Base-by-base conservation (phyloP, 2,329 filamentous ascomycete species). In the Pseudophaeomoniella oleicola region DNA sequence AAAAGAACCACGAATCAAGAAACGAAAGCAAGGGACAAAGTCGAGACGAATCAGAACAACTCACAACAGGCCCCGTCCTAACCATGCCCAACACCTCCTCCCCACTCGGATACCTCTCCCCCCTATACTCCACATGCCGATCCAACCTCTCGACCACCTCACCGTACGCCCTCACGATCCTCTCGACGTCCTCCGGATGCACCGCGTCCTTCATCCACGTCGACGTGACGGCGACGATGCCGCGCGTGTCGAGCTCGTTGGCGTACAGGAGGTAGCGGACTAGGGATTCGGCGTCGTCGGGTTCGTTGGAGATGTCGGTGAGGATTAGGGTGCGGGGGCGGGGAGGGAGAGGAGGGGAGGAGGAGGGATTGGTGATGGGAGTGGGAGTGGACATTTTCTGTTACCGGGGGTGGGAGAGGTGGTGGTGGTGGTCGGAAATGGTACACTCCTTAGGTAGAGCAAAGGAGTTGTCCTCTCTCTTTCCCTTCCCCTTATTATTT, bases 111-210 rank as follows among this genome's bases (percentile, higher is more conserved):
- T n/a, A n/a, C 56, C 16, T 50, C 50, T 54, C 63, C 59, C 11
- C 62, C 54, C 38, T 57, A 56, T 32, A 59, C 55, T 39, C 57
- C 37, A 45, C 60, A 42, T 72, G 68, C 3, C 46, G 44, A 38
- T 67, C 66, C 6, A 74, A 52, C 39, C 66, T 72, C 10, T 62
- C 58, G 14, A 59, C 56, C 1, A 60, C 62, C 16, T 57, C 44
- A 2, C 46, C 56, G 41, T 68, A 68, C 3, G 57, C 63, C 32
- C 66, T 49, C 33, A 66, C 38, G 27, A 67, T 63, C 22, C 55
- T 55, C 38, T 55, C 49, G 45, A 68, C 63, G 22, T 63, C 56
- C 38, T 66, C 49, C 5, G 63, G 56, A 38, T 56, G 53, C 19
- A 59, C 53, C 16, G 56, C 56, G 19, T 50, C 51, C 36, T 51